Evolutionary conservation across 2,329 filamentous ascomycete species (phyloP).

Genomic region (Metarhizium robertsii): DNA sequence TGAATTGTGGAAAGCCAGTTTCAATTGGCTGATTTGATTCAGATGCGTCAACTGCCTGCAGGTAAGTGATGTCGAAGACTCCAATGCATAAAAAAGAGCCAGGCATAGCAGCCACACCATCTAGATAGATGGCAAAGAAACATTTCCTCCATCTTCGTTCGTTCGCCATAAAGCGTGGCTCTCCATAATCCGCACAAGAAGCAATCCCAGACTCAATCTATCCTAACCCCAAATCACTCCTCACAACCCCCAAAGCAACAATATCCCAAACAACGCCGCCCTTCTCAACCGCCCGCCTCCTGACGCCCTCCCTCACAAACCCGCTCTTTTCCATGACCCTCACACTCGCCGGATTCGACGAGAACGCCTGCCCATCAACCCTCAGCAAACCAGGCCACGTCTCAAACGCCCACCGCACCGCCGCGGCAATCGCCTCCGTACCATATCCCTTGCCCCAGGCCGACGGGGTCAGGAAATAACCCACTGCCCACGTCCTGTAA

Average conservation of each 20-base stretch:
- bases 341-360: slow-evolving; percentile 30
- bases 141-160: no score
- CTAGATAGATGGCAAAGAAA: no score
- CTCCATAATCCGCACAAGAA: neutral
- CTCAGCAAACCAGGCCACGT: slow-evolving; percentile 19
- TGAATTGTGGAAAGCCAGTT: no score
- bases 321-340: slow-evolving; percentile 29
- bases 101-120: no score
- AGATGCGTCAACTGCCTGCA: no score
- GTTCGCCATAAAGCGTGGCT: no score
- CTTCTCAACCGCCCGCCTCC: slow-evolving; percentile 32
- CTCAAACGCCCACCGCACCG: slow-evolving; percentile 34
- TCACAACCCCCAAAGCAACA: slow-evolving; percentile 27
- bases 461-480: slow-evolving; percentile 35
- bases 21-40: no score
- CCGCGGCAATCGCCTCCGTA: slow-evolving; percentile 27
- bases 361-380: slow-evolving; percentile 23
- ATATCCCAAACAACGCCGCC: slow-evolving; percentile 28
- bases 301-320: slow-evolving; percentile 28
- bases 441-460: slow-evolving; percentile 26
- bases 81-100: no score
- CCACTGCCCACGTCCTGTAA: slow-evolving; percentile 30
- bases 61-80: no score
- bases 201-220: neutral
- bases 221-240: slow-evolving; percentile 19